Evolutionary conservation across 1,284 basidiomycete species (phyloP).

Genomic region (Abortiporus biennis): DNA sequence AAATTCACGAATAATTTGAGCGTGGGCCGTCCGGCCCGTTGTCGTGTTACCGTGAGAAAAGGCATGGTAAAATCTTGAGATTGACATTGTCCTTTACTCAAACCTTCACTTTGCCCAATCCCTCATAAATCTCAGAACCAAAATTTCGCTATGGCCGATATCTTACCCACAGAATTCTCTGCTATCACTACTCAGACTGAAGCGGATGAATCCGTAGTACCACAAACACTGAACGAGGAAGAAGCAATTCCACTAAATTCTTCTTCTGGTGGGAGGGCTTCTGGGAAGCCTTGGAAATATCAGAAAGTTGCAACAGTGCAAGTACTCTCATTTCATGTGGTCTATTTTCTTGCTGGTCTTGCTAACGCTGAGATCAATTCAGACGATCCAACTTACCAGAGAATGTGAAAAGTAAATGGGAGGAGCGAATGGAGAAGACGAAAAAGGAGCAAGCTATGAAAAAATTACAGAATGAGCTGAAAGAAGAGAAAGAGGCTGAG

Average conservation of each 20-base stretch:
- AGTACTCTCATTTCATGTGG: conserved; percentile 15
- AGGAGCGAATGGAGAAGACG: conserved; percentile 62
- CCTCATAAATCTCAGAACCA: too few relatives aligned
- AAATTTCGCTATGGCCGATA: too few relatives aligned
- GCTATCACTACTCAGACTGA: too few relatives aligned
- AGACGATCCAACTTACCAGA: conserved; percentile 66
- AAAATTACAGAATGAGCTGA: conserved; percentile 64
- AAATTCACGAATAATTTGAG: too few relatives aligned
- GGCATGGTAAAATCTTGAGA: too few relatives aligned
- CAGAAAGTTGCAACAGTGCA: conserved; percentile 60
- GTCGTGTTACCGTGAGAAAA: too few relatives aligned
- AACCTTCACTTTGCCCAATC: too few relatives aligned
- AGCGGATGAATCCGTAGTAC: too few relatives aligned
- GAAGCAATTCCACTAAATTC: conserved; percentile 42
- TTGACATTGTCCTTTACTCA: too few relatives aligned
- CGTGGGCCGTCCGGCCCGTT: too few relatives aligned
- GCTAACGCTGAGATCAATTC: conserved; percentile 5
- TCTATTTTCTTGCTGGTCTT: not conserved
- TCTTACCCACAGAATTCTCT: too few relatives aligned
- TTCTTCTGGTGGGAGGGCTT: conserved; percentile 54
- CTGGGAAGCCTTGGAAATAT: conserved; percentile 66
- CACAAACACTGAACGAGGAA: too few relatives aligned
- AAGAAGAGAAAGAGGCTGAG: conserved; percentile 70
- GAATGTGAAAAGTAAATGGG: conserved; percentile 65
- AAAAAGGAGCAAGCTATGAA: conserved; percentile 62